Evolutionary conservation across 2,329 filamentous ascomycete species (phyloP), one percentile per base, ranked within the genome.

Genomic region (Sporothrix mexicana): DNA sequence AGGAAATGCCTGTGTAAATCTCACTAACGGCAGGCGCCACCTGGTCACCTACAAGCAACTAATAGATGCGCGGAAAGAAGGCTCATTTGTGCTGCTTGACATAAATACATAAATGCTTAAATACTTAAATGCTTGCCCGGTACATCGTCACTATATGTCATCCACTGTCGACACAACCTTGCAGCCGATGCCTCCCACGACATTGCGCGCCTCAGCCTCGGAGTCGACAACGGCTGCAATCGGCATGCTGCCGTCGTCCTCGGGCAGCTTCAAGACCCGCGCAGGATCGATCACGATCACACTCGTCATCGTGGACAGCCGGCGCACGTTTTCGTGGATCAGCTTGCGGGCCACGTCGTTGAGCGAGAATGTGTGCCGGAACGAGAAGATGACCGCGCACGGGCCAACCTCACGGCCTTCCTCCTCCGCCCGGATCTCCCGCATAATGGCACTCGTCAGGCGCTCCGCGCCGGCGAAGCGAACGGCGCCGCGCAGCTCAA

Each of bases 401-500:
- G 51, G 51, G n/a, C 51, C 13, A 20, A n/a, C 51, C 23, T 55
- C 20, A 10, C 51, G 51, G 51, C 51, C 51, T 7, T 23, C 5
- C 9, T 55, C 51, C 4, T 55, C 51, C 15, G 20, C 13, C 15
- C 2, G 5, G 7, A 69, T 69, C 67, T 69, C 51, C 8, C 10
- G 17, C n/a, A 57, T 25, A 7, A 69, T 69, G n/a, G 67, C 67
- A n/a, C 67, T 36, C 2, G 51, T 69, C 67, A 69, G 51, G 17
- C 67, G 67, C 51, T 69, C 67, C 7, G 67, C 67, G 12, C 67
- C 67, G 5, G 67, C n/a, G 9, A 69, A 69, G n/a, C 67, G 67
- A 2, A 69, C 67, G 51, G 67, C 67, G 3, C 67, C 67, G 36
- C 67, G 67, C 67, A 69, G 67, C 51, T 69, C 67, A 45, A 69